Evolutionary conservation across 306 rosid species (phyloP), one percentile per base, ranked within the genome.

Genomic region (Pterocarpus santalinus): DNA sequence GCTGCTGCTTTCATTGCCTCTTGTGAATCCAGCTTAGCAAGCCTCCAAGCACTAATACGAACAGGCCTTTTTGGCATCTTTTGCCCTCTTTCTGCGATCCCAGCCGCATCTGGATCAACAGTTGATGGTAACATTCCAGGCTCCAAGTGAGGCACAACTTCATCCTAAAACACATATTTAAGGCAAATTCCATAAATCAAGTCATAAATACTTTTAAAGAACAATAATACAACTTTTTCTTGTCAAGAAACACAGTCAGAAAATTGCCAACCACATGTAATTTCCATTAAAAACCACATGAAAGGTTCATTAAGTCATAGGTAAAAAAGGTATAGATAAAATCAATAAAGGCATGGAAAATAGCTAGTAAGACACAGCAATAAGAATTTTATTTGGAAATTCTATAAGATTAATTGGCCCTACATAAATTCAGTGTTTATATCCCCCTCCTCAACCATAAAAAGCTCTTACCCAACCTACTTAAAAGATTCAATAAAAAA

Each of bases 41-140:
- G 99, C 90, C 81, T 91, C 99, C 97, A 92, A 80, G 98, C 97
- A 86, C 95, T 95, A 68, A 88, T 79, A 65, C 97, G 99, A 75
- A 95, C 90, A 44, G 97, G 90, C 86, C 89, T 90, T 90, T 90
- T 93, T 0, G 92, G 93, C 73, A 80, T 75, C 75, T 79, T 95
- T 69, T 75, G 93, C 61, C 88, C 96, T 82, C 94, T 85, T 78
- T 95, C 99, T 55, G 89, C 85, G 22, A 75, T 80, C 72, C 94
- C 98, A 65, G 94, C 82, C 41, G 97, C 97, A 81, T 95, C 99
- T 36, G 99, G 99, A 86, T 95, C 99, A 57, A 95, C 86, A 39
- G 99, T 95, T 41, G 99, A 95, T 11, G 98, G 99, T 43, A 91
- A 82, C 99, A 91, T 95, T 86, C 99, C 97, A 17, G 99, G 99